Conservation (phyloP, 495 filamentous ascomycete species). For the Tetracladium setigerum region DNA sequence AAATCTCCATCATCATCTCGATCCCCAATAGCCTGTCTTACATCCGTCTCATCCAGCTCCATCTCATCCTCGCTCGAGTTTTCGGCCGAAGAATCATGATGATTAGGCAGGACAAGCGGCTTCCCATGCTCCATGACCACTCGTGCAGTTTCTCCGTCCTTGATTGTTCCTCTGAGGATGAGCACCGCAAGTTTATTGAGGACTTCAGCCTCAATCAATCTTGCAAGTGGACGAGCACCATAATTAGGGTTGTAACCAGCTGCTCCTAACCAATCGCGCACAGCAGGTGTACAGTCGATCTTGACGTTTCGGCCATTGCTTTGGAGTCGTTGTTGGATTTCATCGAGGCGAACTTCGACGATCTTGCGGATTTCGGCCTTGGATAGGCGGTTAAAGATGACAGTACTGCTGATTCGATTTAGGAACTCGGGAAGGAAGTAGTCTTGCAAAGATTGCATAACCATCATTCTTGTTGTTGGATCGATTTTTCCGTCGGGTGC, state of each 20-base stretch:
- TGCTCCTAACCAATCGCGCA: conserved; percentile 81
- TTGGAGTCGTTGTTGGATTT: conserved; percentile 83
- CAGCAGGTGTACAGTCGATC: conserved; percentile 69
- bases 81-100: conserved; percentile 39
- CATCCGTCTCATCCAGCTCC: conserved; percentile 50
- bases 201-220: conserved; percentile 93
- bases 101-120: conserved; percentile 76
- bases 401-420: conserved; percentile 88
- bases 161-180: conserved; percentile 75
- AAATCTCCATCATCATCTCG: conserved; percentile 20
- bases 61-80: conserved; percentile 44
- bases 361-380: conserved; percentile 86
- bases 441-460: conserved; percentile 79
- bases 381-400: conserved; percentile 97
- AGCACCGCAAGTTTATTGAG: conserved; percentile 87
- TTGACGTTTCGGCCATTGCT: conserved; percentile 73
- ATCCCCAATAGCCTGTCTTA: conserved; percentile 2
- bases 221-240: conserved; percentile 77
- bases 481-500: conserved; percentile 80
- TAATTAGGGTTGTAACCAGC: conserved; percentile 92
- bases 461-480: conserved; percentile 74
- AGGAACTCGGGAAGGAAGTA: conserved; percentile 98
- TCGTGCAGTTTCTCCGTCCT: conserved; percentile 73
- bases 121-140: conserved; percentile 66
- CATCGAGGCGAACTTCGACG: conserved; percentile 79